Evolutionary conservation across 2,329 filamentous ascomycete genomes (phyloP), one percentile per base, ranked within the genome.

Genomic region (Ascochyta rabiei): DNA sequence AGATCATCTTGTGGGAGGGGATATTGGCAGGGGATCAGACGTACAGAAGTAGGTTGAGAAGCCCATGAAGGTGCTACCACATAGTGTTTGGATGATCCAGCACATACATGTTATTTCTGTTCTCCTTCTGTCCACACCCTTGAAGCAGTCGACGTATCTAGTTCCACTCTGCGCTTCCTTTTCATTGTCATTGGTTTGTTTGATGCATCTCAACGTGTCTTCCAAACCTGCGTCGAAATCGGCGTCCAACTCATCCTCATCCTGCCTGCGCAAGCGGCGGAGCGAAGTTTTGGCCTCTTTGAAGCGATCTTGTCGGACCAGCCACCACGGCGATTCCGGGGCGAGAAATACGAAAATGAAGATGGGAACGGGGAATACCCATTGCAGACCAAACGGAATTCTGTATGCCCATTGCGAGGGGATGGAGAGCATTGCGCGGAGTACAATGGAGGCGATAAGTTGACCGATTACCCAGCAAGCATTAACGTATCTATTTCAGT

Each of bases 111-210:
- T 79, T 58, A 87, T 86, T 68, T 89, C 90, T 1, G 91, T 96
- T n/a, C 91, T 85, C 48, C 91, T 86, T 44, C 86, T 79, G 68
- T 96, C 86, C 8, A 84, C 82, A 6, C 90, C 90, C 71, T 82
- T 87, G 81, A 96, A 95, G 77, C 90, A 96, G 71, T 96, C 90
- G 63, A 83, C 75, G 74, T 93, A 96, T 45, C 82, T 86, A 4
- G 89, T 84, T 24, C 90, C 90, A 7, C 78, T 77, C 40, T 58
- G 51, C 23, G 90, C 87, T 72, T 83, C 77, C 67, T 89, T 82
- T 71, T 96, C 91, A 8, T 93, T 77, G 0, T 87, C 87, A 1
- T 89, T 91, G 0, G 91, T 96, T 68, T 93, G 89, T 1, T 90
- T 84, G 87, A 96, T 95, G 87, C 93, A 45, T 10, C 52, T 45